Conservation (phyloP, 805 yeast species). For the Pichia deserticola region DNA sequence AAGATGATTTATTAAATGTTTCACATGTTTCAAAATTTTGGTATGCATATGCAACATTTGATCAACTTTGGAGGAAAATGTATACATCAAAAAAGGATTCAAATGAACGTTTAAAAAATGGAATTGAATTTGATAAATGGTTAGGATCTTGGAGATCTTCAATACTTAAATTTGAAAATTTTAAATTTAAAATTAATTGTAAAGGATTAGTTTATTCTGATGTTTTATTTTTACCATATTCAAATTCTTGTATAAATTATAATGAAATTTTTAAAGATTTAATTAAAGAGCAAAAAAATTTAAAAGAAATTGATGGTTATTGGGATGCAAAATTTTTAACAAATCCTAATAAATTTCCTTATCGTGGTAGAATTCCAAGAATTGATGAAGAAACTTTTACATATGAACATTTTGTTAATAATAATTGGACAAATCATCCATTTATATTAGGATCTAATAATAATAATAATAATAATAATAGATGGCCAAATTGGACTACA, state of each 20-base stretch:
- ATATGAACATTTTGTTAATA: conserved; percentile 34
- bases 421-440: conserved; percentile 46
- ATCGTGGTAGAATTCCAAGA: conserved; percentile 41
- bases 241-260: conserved; percentile 68
- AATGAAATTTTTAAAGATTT: conserved; percentile 38
- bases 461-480: not conserved
- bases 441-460: conserved; percentile 34
- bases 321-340: conserved; percentile 4
- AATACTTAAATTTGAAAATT: conserved; percentile 31
- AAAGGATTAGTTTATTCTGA: conserved; percentile 59
- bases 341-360: conserved; percentile 11
- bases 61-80: conserved; percentile 72
- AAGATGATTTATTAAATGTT: conserved; percentile 41
- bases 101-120: not conserved
- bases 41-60: conserved; percentile 68
- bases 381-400: conserved; percentile 39
- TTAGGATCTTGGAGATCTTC: conserved; percentile 76
- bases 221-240: conserved; percentile 72
- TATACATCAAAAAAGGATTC: conserved; percentile 29
- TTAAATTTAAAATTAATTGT: conserved; percentile 32
- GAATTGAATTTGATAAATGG: conserved; percentile 39
- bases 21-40: conserved; percentile 57
- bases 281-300: conserved; percentile 37
- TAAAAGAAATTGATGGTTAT: conserved; percentile 9
- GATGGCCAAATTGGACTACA: conserved; percentile 65